Evolutionary conservation across 257 asterid genomes (phyloP), one percentile per base, ranked within the genome.

Genomic region (Gardenia jasminoides): DNA sequence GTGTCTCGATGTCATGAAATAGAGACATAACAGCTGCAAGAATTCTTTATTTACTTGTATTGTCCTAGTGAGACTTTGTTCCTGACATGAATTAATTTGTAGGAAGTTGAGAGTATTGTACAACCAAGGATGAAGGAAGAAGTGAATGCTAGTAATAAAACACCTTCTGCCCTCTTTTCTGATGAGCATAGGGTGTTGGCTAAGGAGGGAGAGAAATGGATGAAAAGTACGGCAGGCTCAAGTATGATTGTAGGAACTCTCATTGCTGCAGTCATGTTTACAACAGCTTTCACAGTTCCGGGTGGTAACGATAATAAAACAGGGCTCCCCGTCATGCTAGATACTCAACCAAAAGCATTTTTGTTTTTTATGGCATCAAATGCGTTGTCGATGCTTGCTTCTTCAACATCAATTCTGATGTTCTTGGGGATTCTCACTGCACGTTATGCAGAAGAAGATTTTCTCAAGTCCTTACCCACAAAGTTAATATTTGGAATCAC

Each of bases 101-200:
- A 86, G 88, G 88, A 80, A 72, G 86, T 86, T 67, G 85, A 84
- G 77, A 80, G 80, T 44, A 80, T 85, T n/a, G 87, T 84, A 2
- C 87, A 76, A 26, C 80, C 83, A 26, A 48, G 75, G 72, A 47
- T 61, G 73, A 71, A 68, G 79, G 81, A 82, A 58, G 79, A 82
- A 13, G 28, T 44, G 73, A 84, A 86, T 33, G 73, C 48, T 1
- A 58, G 69, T 2, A 33, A 28, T 9, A 59, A 80, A 77, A 76
- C 72, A 6, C 83, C 86, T 0, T 62, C 58, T 7, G 52, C 50
- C 33, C 22, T 85, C 30, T 85, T 87, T 56, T 28, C 86, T 1
- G 64, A 46, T 20, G 80, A 81, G 78, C 90, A 85, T 62, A 31
- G 77, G 59, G 36, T 7, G 0, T 47, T 87, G 26, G 26, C 68